These are phyloP conservation scores for Oryza rufipogon DNA, from an alignment of 176 grass and related monocot species.

Conservation along the genomic window DNA sequence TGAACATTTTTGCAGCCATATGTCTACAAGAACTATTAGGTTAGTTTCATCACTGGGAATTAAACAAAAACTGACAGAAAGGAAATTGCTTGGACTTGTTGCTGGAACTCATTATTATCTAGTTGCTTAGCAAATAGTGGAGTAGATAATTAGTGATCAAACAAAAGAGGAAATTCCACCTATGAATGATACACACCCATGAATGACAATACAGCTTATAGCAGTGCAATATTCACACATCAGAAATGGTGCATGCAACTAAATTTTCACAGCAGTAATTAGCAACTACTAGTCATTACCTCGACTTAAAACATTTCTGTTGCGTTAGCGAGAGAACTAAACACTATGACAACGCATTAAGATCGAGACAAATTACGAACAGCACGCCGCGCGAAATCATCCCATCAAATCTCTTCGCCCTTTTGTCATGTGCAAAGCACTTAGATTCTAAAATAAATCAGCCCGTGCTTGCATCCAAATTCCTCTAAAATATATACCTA, in stretches of 20 bases:
- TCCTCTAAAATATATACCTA: not conserved
- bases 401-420: constrained; percentile 6
- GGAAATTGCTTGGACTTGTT: constrained; percentile 21
- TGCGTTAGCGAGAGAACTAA: not conserved
- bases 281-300: not conserved
- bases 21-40: not conserved
- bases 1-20: not conserved
- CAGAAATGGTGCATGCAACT: constrained; percentile 1
- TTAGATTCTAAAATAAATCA: constrained; percentile 30
- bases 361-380: constrained; percentile 1
- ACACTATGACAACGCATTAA: not conserved
- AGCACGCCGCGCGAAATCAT: constrained; percentile 8
- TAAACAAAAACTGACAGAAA: not conserved
- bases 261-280: not conserved
- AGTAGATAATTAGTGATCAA: not conserved
- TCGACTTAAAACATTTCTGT: not conserved
- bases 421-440: constrained; percentile 16
- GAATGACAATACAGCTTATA: not conserved
- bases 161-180: not conserved
- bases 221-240: not conserved
- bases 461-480: constrained; percentile 9
- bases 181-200: not conserved
- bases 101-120: not conserved
- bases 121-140: not conserved
- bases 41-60: not conserved